A percentile compares a stretch with the other conserved stretches of the same genome.
Conservation (phyloP, 371 early-diverging fungal species). For the Pancytospora epiphaga region DNA sequence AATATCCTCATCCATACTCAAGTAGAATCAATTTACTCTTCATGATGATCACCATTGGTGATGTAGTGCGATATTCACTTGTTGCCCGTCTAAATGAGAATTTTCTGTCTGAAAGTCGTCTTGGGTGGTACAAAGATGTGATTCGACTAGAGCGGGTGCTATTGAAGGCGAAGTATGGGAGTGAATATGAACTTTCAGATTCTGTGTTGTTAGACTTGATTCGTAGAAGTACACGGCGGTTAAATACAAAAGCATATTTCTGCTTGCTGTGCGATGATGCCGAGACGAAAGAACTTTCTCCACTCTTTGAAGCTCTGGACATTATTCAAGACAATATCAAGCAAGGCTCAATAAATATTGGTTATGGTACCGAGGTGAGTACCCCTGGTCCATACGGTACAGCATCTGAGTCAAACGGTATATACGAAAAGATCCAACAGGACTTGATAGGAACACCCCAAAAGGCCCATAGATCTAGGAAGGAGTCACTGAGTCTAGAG, state of each 20-base stretch:
- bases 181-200: conserved; percentile 8
- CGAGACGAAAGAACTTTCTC: background rate
- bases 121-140: conserved; percentile 20
- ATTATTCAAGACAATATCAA: background rate
- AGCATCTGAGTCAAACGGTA: background rate
- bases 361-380: background rate
- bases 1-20: background rate
- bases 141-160: conserved; percentile 25
- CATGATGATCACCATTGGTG: background rate
- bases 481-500: background rate
- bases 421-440: background rate
- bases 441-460: background rate
- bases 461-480: background rate
- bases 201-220: conserved; percentile 1
- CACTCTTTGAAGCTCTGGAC: background rate
- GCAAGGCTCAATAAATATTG: background rate
- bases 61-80: background rate
- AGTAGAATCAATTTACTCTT: background rate
- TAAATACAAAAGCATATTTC: conserved; percentile 14
- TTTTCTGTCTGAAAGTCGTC: background rate
- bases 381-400: background rate
- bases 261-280: conserved; percentile 8
- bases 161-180: background rate
- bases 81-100: background rate
- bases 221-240: background rate